A percentile compares a stretch with the other conserved stretches of the same genome.
Evolutionary conservation across 2,329 filamentous ascomycete genomes (phyloP).

Genomic region (Pseudocercospora vitis): DNA sequence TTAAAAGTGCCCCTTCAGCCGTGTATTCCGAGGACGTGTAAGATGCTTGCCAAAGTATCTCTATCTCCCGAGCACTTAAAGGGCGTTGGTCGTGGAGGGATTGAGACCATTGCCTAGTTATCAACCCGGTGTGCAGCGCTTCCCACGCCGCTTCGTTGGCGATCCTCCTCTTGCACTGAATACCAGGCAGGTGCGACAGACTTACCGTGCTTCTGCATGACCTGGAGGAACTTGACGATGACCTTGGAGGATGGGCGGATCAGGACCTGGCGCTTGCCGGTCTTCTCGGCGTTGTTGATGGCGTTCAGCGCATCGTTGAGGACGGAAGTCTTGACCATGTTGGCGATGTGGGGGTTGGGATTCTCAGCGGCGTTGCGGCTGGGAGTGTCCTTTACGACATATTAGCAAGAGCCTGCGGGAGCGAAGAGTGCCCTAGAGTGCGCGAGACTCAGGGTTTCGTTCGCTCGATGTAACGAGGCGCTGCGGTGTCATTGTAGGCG

Average conservation of each 20-base stretch:
- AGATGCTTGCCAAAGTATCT: constrained; percentile 73
- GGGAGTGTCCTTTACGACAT: constrained; percentile 58
- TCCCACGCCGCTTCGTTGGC: neutral
- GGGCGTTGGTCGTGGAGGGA: constrained; percentile 82
- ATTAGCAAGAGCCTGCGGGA: constrained; percentile 59
- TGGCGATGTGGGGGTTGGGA: constrained; percentile 69
- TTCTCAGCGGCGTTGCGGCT: constrained; percentile 65
- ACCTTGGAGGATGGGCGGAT: constrained; percentile 99
- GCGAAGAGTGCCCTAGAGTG: constrained; percentile 65
- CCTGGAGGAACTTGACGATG: constrained; percentile 97
- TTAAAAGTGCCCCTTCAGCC: constrained; percentile 89
- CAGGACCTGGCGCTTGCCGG: constrained; percentile 97
- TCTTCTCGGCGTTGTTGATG: constrained; percentile 99
- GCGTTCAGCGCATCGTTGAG: constrained; percentile 83
- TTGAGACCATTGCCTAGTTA: constrained; percentile 99
- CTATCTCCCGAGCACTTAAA: constrained; percentile 99
- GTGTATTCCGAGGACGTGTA: constrained; percentile 83
- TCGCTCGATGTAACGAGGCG: constrained; percentile 58
- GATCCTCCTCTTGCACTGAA: constrained; percentile 27
- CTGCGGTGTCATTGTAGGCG: constrained; percentile 47
- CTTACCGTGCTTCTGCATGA: constrained; percentile 99
- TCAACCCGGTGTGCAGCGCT: constrained; percentile 72
- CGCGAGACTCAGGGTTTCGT: constrained; percentile 62
- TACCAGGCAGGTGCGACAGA: constrained; percentile 36
- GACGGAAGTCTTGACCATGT: constrained; percentile 98